Percentiles rank a stretch among this genome's conserved stretches.
Conservation (phyloP, 495 filamentous ascomycete genomes). For the Daldinia grandis region DNA sequence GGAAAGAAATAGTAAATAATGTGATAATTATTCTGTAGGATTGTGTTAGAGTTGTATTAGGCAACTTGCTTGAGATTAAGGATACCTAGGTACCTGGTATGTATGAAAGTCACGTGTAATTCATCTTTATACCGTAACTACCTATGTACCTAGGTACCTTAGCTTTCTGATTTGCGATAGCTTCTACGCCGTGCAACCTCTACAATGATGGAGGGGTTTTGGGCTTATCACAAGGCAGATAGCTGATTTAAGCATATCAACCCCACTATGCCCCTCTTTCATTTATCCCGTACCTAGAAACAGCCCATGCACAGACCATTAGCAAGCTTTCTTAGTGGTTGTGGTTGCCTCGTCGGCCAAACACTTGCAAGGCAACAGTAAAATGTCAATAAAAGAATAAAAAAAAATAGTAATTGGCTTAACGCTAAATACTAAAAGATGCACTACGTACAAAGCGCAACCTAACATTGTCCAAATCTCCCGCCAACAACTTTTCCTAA, state of each 20-base stretch:
- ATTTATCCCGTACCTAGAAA: not conserved
- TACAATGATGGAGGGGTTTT: not conserved
- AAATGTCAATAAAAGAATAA: constrained; percentile 41
- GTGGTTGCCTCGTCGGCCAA: constrained; percentile 39
- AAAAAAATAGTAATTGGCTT: constrained; percentile 15
- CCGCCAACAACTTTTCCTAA: constrained; percentile 6
- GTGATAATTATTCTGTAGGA: too few species aligned
- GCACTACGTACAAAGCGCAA: constrained; percentile 14
- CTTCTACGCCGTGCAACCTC: too few species aligned
- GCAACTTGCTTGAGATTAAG: too few species aligned
- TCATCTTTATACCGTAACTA: too few species aligned
- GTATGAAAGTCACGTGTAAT: too few species aligned
- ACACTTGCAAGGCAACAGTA: constrained; percentile 9
- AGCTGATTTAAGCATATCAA: constrained; percentile 27
- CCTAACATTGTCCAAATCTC: constrained; percentile 12
- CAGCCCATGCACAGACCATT: constrained; percentile 18
- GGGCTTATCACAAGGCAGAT: constrained; percentile 14
- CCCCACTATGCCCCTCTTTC: constrained; percentile 30
- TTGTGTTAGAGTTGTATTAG: too few species aligned
- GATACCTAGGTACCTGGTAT: too few species aligned
- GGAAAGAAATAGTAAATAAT: too few species aligned
- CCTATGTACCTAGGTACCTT: too few species aligned
- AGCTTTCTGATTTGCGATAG: too few species aligned
- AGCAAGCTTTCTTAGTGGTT: not conserved
- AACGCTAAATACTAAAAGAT: constrained; percentile 5